Evolutionary conservation across 1,139 yeast species (phyloP).

Genomic region (Pichia norvegensis): DNA sequence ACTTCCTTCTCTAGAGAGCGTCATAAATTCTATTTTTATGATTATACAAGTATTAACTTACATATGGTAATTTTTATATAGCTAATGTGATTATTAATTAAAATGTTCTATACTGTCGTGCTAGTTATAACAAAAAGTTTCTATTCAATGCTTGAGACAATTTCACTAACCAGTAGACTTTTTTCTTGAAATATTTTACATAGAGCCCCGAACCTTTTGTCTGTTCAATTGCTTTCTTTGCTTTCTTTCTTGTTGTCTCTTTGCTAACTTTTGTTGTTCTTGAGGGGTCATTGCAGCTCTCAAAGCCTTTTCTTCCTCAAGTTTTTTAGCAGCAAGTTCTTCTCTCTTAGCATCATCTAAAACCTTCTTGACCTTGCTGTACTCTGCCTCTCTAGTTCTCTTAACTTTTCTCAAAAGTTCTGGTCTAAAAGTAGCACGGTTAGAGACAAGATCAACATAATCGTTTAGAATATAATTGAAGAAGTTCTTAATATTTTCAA

Average conservation of each 20-base stretch:
- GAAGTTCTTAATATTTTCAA: slow-evolving; percentile 40
- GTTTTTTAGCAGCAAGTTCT: slow-evolving; percentile 58
- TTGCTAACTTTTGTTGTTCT: slow-evolving; percentile 68
- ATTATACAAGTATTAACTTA: no score
- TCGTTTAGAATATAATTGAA: slow-evolving; percentile 28
- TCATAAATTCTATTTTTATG: no score
- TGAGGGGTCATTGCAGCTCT: slow-evolving; percentile 57
- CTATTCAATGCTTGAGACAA: not conserved
- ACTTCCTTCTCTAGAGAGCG: no score
- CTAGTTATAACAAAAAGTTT: not conserved
- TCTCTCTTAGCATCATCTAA: slow-evolving; percentile 60
- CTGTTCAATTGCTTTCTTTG: slow-evolving; percentile 28
- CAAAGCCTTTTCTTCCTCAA: slow-evolving; percentile 60
- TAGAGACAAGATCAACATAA: slow-evolving; percentile 23
- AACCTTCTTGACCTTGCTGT: slow-evolving; percentile 48
- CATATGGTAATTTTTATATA: no score
- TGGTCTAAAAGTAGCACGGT: slow-evolving; percentile 42
- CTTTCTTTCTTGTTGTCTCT: slow-evolving; percentile 47
- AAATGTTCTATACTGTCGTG: not conserved
- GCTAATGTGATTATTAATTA: no score
- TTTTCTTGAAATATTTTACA: not conserved
- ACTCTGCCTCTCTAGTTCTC: slow-evolving; percentile 62
- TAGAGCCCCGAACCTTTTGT: slow-evolving; percentile 26
- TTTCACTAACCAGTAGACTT: not conserved
- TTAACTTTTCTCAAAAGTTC: slow-evolving; percentile 72